phyloP scores from a whole-genome alignment of 805 yeast species.

The Saturnispora mendoncae region DNA sequence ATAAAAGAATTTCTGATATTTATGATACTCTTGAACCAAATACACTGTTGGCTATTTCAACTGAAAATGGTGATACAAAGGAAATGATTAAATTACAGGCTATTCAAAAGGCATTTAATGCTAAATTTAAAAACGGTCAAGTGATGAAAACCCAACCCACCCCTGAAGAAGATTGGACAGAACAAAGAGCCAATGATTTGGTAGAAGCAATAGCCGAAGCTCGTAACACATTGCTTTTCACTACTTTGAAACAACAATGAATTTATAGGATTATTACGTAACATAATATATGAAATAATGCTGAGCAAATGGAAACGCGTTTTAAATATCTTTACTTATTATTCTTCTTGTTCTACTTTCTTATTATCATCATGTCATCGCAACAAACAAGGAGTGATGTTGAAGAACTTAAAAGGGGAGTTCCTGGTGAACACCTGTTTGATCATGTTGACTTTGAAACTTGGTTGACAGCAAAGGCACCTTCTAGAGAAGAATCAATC shows the following conservation, averaged over 20 bases:
- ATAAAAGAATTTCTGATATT: conserved; percentile 38
- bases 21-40: conserved; percentile 47
- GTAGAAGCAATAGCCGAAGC: conserved; percentile 41
- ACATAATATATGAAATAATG: too few species aligned
- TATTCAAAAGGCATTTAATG: conserved; percentile 35
- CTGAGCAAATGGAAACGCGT: background rate
- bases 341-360: too few species aligned
- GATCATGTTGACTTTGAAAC: conserved; percentile 4
- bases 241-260: conserved; percentile 28
- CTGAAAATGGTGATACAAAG: conserved; percentile 56
- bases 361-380: background rate
- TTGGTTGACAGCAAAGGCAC: background rate
- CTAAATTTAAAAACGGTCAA: conserved; percentile 31
- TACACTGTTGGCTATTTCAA: conserved; percentile 50
- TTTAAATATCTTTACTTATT: too few species aligned
- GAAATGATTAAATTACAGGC: conserved; percentile 39
- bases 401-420: background rate
- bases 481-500: background rate
- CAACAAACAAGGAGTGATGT: background rate
- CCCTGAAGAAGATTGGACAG: conserved; percentile 35
- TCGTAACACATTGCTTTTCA: conserved; percentile 50
- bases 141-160: conserved; percentile 28
- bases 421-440: background rate
- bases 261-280: too few species aligned
- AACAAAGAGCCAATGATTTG: conserved; percentile 39